Evolutionary conservation across 371 early-diverging fungal species (phyloP), one percentile per base, ranked within the genome.

Genomic region (Mucor lusitanicus): DNA sequence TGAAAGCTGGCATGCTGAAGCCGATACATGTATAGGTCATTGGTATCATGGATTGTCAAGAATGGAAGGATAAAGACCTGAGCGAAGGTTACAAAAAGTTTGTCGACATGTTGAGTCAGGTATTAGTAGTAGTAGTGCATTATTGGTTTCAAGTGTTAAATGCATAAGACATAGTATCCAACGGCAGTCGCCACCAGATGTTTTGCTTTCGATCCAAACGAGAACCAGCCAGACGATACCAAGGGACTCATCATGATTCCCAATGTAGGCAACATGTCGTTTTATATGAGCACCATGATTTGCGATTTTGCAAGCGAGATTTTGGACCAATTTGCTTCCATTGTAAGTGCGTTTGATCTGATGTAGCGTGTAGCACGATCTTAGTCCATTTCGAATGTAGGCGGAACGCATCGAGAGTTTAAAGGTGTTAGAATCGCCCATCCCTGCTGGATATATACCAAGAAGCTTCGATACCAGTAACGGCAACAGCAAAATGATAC

Each of bases 31-130:
- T 32, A 25, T 50, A 72, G 92, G 91, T 92, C 23, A 89, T 92
- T 78, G 94, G 93, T 50, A 91, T 93, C 50, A 90, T 91, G 90
- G 88, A 92, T 70, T 93, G 94, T 72, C 85, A 86, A 70, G 91
- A 92, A 68, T 90, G 87, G 86, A 79, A 86, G 39, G 82, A 84
- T 44, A 81, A 80, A 44, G 83, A 86, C 68, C 70, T 94, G 37
- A 74, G 78, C 13, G 87, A 92, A 73, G 89, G 90, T 8, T 80
- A 84, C 65, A 77, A 81, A 46, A 78, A 84, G 48, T 93, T 92
- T 71, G 86, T 85, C 25, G 77, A 32, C 15, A 55, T 55, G 55
- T 32, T 42, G 25, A 32, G 12, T n/a, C 35, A 67, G 35, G 42
- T 21, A 56, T 13, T 1, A 17, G 11, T 5, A 32, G 15, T 54